Evolutionary conservation across 768 basidiomycete species (phyloP), one percentile per base, ranked within the genome.

Genomic region (Lepiota venenata): DNA sequence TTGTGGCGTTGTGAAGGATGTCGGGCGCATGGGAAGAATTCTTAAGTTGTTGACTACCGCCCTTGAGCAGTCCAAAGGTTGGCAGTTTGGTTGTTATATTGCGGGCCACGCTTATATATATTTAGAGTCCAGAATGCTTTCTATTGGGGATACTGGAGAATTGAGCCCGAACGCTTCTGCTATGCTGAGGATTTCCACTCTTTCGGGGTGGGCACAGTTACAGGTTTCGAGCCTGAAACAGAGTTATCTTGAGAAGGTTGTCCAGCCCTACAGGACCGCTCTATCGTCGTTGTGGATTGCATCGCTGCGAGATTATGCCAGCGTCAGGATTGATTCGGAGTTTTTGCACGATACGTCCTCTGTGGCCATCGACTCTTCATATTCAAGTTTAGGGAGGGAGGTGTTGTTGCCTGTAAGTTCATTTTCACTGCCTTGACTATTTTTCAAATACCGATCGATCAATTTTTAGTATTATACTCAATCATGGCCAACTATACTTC

Each of bases 131-230:
- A 89, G 88, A 2, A 91, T 87, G 76, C 68, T 93, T 3, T 87
- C 90, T 6, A 77, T 97, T 16, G 96, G 96, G 1, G 91, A 93
- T 57, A 83, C 91, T 0, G 84, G 83, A 15, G 87, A 96, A 63
- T 75, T 95, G 10, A 91, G 93, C 56, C 91, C 95, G 3, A 98
- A 98, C 62, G 96, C 95, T 2, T 91, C 93, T 0, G 88, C 93
- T 37, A 96, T 97, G 91, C 72, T 99, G 46, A 82, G 93, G 50
- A 89, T 98, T 21, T 93, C 95, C 1, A 90, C 91, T 1, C 73
- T 98, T 36, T 90, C 93, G 1, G 96, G 95, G 1, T 99, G 96
- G 96, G 95, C 95, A 6, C 88, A 96, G 65, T 75, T 99, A 14
- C 83, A 93, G 63, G 80, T 93, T 3, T 85, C 95, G 2, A 86